These are phyloP conservation scores for Teratosphaeria nubilosa DNA, from an alignment of 2,329 filamentous ascomycete genomes.

Conservation along the genomic window DNA sequence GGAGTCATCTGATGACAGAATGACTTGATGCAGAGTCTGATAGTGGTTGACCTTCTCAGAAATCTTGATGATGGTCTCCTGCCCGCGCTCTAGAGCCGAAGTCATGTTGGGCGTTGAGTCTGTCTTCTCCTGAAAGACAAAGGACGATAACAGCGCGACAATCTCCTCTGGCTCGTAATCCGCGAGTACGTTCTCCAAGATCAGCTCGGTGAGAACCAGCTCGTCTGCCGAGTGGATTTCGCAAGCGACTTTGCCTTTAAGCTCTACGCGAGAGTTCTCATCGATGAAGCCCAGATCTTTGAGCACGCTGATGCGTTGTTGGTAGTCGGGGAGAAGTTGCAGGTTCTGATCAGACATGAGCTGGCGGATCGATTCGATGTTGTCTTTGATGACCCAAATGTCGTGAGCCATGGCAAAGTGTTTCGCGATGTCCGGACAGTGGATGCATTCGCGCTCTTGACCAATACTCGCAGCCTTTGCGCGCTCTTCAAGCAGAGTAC, in stretches of 20 bases:
- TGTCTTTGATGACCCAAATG: constrained; percentile 91
- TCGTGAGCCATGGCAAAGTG: constrained; percentile 96
- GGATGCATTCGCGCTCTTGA: constrained; percentile 52
- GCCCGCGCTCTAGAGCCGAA: constrained; percentile 68
- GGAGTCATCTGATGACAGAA: constrained; percentile 77
- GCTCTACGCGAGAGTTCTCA: constrained; percentile 71
- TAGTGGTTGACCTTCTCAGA: constrained; percentile 86
- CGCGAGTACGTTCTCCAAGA: constrained; percentile 91
- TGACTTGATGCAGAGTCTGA: constrained; percentile 85
- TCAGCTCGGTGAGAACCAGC: constrained; percentile 87
- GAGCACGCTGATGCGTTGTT: constrained; percentile 84
- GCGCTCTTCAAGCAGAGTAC: constrained; percentile 68
- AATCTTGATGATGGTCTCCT: constrained; percentile 77
- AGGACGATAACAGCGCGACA: constrained; percentile 81
- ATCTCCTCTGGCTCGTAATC: constrained; percentile 96
- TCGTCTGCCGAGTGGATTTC: constrained; percentile 97
- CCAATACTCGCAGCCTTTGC: constrained; percentile 52
- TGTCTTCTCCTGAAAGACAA: constrained; percentile 98
- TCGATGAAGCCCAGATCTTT: constrained; percentile 91
- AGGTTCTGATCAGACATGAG: constrained; percentile 94
- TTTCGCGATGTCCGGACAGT: constrained; percentile 72
- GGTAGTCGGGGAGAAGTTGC: constrained; percentile 89
- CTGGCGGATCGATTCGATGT: constrained; percentile 77
- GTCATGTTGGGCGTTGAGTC: constrained; percentile 71
- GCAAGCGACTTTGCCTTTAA: constrained; percentile 97